phyloP scores from a whole-genome alignment of 2,329 filamentous ascomycete species.

The Thyridium curvatum region DNA sequence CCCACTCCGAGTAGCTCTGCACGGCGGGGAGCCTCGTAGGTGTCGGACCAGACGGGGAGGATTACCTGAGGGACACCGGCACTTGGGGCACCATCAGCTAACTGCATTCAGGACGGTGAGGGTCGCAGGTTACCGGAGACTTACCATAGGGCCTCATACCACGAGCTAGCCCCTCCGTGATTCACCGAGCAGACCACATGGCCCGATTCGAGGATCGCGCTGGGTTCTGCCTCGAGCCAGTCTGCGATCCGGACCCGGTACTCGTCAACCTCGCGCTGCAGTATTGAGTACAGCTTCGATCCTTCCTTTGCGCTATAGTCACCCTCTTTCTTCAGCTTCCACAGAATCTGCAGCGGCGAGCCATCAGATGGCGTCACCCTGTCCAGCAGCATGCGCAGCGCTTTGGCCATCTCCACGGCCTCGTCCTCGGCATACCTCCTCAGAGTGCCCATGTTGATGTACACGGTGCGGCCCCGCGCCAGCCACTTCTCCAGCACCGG shows the following conservation, averaged over 20 bases:
- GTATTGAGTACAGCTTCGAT: constrained; percentile 11
- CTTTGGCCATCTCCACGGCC: constrained; percentile 29
- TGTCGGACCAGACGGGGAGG: constrained; percentile 37
- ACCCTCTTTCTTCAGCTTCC: constrained; percentile 23
- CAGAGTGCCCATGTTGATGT: constrained; percentile 42
- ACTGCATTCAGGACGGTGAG: no score
- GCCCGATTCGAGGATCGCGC: constrained; percentile 26
- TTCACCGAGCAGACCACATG: constrained; percentile 32
- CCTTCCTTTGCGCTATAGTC: constrained; percentile 2
- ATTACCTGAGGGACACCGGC: constrained; percentile 38
- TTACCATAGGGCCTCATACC: constrained; percentile 28
- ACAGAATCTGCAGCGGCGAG: constrained; percentile 26
- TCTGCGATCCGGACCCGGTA: constrained; percentile 27
- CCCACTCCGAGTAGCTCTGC: constrained; percentile 37
- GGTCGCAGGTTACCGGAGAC: constrained; percentile 5
- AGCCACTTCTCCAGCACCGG: constrained; percentile 37
- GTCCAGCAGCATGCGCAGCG: constrained; percentile 27
- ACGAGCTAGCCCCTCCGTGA: constrained; percentile 41
- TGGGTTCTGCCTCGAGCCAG: constrained; percentile 33
- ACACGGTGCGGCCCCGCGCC: constrained; percentile 29
- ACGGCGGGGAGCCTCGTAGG: constrained; percentile 37
- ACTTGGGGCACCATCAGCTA: no score
- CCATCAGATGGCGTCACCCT: constrained; percentile 11
- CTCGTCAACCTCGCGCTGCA: constrained; percentile 16
- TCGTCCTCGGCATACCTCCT: constrained; percentile 21